Conservation (phyloP, 2,329 filamentous ascomycete genomes). For the Ciborinia camelliae region DNA sequence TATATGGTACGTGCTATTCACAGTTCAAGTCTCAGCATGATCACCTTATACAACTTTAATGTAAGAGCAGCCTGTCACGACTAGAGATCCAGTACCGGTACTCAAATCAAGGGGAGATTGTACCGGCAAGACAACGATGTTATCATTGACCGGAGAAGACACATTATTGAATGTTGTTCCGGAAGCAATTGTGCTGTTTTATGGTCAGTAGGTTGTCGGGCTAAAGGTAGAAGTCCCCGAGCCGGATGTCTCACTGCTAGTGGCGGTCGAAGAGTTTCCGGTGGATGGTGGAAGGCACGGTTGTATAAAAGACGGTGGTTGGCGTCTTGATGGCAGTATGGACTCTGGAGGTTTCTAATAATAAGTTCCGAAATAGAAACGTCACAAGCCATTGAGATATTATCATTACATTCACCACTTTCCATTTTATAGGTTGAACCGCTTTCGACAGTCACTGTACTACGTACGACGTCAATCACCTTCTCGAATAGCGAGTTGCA, state of each 20-base stretch:
- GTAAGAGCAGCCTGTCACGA: not conserved
- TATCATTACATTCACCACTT: slow-evolving; percentile 39
- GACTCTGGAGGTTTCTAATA: not conserved
- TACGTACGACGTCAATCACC: slow-evolving; percentile 57
- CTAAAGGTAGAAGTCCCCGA: not conserved
- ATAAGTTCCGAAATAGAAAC: not conserved
- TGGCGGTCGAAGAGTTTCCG: not conserved
- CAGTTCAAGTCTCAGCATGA: not conserved
- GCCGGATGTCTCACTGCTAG: not conserved
- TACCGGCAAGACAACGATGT: not conserved
- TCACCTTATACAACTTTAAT: not conserved
- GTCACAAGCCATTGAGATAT: not conserved
- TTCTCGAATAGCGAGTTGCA: slow-evolving; percentile 53
- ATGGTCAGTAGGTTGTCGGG: not conserved
- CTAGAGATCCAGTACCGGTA: not conserved
- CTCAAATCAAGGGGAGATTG: not conserved
- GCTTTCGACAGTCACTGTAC: slow-evolving; percentile 48
- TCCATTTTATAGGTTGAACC: slow-evolving; percentile 55
- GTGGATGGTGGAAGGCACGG: not conserved
- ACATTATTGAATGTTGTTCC: not conserved
- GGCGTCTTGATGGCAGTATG: not conserved
- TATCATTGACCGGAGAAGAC: not conserved
- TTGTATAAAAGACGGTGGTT: not conserved
- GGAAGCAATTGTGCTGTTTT: not conserved
- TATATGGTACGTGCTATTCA: not conserved